phyloP scores from a whole-genome alignment of 257 asterid species.

The Solanum dulcamara region DNA sequence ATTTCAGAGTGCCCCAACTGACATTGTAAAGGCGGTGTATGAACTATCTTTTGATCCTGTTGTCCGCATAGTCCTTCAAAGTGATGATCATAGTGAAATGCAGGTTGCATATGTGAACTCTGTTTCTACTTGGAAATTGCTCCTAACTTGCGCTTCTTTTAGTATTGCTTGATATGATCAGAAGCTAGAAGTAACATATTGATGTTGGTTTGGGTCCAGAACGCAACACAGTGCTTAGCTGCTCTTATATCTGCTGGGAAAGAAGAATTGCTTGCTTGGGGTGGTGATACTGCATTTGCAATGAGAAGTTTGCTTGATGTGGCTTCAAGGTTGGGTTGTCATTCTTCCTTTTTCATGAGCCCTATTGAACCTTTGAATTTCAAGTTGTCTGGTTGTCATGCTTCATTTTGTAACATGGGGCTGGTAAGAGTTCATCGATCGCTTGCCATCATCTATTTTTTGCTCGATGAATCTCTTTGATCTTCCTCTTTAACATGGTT shows the following conservation, averaged over 20 bases:
- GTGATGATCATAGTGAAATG: constrained; percentile 84
- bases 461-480: not conserved
- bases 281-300: constrained; percentile 72
- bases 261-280: constrained; percentile 80
- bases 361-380: not conserved
- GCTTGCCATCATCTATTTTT: not conserved
- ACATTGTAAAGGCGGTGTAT: constrained; percentile 62
- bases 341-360: not conserved
- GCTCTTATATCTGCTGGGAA: constrained; percentile 77
- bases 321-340: constrained; percentile 70
- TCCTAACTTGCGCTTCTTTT: not conserved
- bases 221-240: constrained; percentile 92
- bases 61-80: constrained; percentile 65
- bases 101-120: constrained; percentile 42
- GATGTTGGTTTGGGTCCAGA: constrained; percentile 33
- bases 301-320: constrained; percentile 93
- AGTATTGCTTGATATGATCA: not conserved
- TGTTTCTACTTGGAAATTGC: not conserved
- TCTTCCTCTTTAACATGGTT: not conserved
- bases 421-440: not conserved
- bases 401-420: not conserved
- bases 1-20: constrained; percentile 71
- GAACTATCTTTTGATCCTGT: constrained; percentile 69
- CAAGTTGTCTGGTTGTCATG: not conserved
- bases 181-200: constrained; percentile 1